phyloP scores from a whole-genome alignment of 805 yeast species.

The Candida piceae region DNA sequence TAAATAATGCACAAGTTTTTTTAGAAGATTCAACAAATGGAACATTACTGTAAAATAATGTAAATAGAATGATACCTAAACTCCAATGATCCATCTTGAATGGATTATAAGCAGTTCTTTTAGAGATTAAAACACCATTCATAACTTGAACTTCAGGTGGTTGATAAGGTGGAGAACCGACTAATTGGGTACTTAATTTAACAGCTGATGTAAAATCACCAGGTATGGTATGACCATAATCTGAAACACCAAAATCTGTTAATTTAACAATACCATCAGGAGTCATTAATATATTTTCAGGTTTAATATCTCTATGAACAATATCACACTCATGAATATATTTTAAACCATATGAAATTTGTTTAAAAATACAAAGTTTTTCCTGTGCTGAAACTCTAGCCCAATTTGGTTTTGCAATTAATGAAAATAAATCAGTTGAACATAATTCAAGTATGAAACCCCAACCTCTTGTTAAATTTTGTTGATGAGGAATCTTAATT shows the following conservation, averaged over 20 bases:
- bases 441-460: constrained; percentile 71
- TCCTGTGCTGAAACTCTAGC: constrained; percentile 44
- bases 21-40: constrained; percentile 56
- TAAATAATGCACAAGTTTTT: constrained; percentile 41
- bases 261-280: constrained; percentile 55
- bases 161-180: constrained; percentile 81
- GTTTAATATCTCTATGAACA: constrained; percentile 92
- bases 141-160: constrained; percentile 71
- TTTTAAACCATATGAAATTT: constrained; percentile 58
- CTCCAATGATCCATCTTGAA: constrained; percentile 75
- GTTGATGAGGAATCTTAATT: constrained; percentile 55
- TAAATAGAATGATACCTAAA: constrained; percentile 64
- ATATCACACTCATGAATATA: constrained; percentile 71
- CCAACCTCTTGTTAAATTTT: constrained; percentile 63
- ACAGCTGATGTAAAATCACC: constrained; percentile 45
- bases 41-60: constrained; percentile 50
- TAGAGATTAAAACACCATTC: constrained; percentile 34
- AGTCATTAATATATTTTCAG: constrained; percentile 80
- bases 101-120: constrained; percentile 47
- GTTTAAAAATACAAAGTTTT: constrained; percentile 69
- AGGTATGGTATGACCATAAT: constrained; percentile 56
- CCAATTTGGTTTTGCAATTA: constrained; percentile 62
- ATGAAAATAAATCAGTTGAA: constrained; percentile 51
- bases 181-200: constrained; percentile 43
- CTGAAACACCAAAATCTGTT: constrained; percentile 93